A percentile compares a stretch with the other conserved stretches of the same genome.
Evolutionary conservation across 768 basidiomycete genomes (phyloP).

Genomic region (Lactarius pseudohatsudake): DNA sequence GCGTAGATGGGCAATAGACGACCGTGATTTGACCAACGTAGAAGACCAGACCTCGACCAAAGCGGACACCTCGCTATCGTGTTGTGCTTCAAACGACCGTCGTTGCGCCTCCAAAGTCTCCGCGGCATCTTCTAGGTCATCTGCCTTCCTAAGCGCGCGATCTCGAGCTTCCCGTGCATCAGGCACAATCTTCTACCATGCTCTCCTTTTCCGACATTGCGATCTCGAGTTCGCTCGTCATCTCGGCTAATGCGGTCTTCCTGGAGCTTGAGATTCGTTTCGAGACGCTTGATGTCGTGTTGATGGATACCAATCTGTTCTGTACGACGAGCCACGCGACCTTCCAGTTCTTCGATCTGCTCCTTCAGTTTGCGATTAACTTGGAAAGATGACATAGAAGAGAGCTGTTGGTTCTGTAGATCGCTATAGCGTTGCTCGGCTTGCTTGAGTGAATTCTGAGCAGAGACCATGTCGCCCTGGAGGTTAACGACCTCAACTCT

Average conservation of each 20-base stretch:
- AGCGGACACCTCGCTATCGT: slow-evolving; percentile 32
- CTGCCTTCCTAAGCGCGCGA: slow-evolving; percentile 53
- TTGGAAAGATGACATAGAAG: slow-evolving; percentile 50
- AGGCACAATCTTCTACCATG: slow-evolving; percentile 84
- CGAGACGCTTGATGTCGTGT: slow-evolving; percentile 74
- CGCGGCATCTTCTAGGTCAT: slow-evolving; percentile 61
- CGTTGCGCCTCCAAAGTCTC: slow-evolving; percentile 44
- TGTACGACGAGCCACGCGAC: slow-evolving; percentile 60
- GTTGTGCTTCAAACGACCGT: slow-evolving; percentile 30
- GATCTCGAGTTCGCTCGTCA: slow-evolving; percentile 68
- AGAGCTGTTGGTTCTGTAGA: slow-evolving; percentile 67
- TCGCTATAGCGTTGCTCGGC: slow-evolving; percentile 60
- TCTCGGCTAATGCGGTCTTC: slow-evolving; percentile 75
- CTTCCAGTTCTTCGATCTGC: slow-evolving; percentile 70
- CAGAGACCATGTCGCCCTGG: slow-evolving; percentile 53
- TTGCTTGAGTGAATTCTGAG: slow-evolving; percentile 53
- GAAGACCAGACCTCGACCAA: slow-evolving; percentile 32
- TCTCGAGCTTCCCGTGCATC: slow-evolving; percentile 74
- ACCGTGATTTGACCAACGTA: slow-evolving; percentile 19
- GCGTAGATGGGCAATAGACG: background rate
- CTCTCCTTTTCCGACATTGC: slow-evolving; percentile 66
- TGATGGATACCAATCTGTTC: slow-evolving; percentile 78
- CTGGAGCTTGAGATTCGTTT: slow-evolving; percentile 69
- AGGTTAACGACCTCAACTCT: slow-evolving; percentile 63
- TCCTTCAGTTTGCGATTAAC: slow-evolving; percentile 52